Evolutionary conservation across 371 early-diverging fungal genomes (phyloP), one percentile per base, ranked within the genome.

Genomic region (Mucor racemosus): DNA sequence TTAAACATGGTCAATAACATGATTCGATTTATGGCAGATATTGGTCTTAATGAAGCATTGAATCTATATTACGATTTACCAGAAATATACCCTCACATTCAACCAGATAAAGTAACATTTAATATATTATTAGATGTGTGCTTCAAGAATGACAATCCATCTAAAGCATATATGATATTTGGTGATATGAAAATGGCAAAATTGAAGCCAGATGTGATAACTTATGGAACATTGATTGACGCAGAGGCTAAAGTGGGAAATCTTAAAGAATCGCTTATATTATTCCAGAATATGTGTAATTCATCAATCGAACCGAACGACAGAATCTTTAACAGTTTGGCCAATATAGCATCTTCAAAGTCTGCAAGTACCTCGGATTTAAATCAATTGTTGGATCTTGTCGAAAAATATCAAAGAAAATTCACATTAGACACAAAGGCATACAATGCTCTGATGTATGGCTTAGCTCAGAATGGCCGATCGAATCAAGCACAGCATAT

Each of bases 211-310:
- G 84, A 86, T 46, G 62, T 75, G 0, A 67, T 84, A 15, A 89
- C 90, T 0, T 88, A 79, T 67, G 86, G 84, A 19, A 86, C 79
- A 7, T 57, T 86, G 14, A 81, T 89, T 34, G 72, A 82, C 39
- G 83, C 79, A 1, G 76, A 85, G 50, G 65, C 69, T 0, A 73
- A 57, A 8, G 15, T 44, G 10, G 78, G 78, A 7, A 76, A 77
- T 55, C 17, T 77, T 4, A 76, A 75, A 6, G 68, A 60, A 3
- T 82, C 84, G 1, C 35, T 78, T 1, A 40, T 58, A 17, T 58
- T 80, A 7, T 84, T 80, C 34, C 50, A 78, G 7, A 76, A 86
- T 7, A 78, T 86, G 79, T 64, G 64, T 6, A 36, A 42, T 33
- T 68, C 69, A 1, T 55, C 39, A 0, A 68, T 83, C 4, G 36